These are phyloP conservation scores for Talaromyces sp. DNA, from an alignment of 2,329 filamentous ascomycete species.

Conservation along the genomic window DNA sequence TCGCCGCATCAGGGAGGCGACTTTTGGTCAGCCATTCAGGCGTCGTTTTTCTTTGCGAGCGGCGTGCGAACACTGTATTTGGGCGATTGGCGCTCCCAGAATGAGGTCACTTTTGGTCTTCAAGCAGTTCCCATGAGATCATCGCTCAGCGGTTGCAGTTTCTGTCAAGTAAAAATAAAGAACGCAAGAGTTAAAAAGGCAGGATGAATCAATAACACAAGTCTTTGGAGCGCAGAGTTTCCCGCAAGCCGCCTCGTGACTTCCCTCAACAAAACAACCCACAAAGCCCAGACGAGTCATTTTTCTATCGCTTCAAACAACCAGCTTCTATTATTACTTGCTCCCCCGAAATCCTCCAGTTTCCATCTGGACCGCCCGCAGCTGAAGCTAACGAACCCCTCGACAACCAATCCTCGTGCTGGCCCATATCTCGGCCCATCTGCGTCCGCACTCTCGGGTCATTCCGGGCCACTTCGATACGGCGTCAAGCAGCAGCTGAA, in stretches of 20 bases:
- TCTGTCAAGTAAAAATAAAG: not conserved
- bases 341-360: no score
- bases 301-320: not conserved
- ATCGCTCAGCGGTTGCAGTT: not conserved
- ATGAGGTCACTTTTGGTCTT: not conserved
- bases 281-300: not conserved
- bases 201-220: not conserved
- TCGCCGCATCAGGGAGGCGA: not conserved
- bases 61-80: no score
- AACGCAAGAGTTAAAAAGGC: not conserved
- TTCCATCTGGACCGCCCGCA: not conserved
- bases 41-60: not conserved
- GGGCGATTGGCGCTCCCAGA: not conserved
- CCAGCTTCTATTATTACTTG: not conserved
- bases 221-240: no score
- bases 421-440: not conserved
- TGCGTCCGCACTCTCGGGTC: constrained; percentile 6
- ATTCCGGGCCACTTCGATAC: constrained; percentile 8
- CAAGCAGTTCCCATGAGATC: not conserved
- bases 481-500: constrained; percentile 1
- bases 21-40: not conserved
- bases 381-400: not conserved
- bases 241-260: not conserved
- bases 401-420: not conserved
- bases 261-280: not conserved